Percentiles rank a stretch among this genome's conserved stretches.
Conservation (phyloP, 2,329 filamentous ascomycete species). For the Ceratocystis cubensis region DNA sequence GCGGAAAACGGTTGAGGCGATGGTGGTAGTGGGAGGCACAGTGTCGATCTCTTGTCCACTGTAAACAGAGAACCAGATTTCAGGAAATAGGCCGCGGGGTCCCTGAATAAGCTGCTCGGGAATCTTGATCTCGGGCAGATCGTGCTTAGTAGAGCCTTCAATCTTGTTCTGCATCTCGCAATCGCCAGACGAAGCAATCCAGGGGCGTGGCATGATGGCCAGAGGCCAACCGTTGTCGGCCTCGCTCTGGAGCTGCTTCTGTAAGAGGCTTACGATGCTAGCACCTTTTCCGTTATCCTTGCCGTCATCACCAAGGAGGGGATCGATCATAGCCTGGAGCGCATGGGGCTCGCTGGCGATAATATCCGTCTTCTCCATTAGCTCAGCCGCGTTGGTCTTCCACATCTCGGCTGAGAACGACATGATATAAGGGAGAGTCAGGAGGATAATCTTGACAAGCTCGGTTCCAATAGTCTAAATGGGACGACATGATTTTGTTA, state of each 20-base stretch:
- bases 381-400: slow-evolving; percentile 58
- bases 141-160: slow-evolving; percentile 54
- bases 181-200: slow-evolving; percentile 50
- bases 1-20: slow-evolving; percentile 71
- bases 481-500: slow-evolving; percentile 17
- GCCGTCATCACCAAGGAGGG: slow-evolving; percentile 50
- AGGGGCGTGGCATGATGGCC: slow-evolving; percentile 53
- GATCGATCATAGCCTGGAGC: slow-evolving; percentile 74
- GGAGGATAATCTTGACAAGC: slow-evolving; percentile 89
- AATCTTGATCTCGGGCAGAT: slow-evolving; percentile 62
- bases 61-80: slow-evolving; percentile 90
- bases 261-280: slow-evolving; percentile 68
- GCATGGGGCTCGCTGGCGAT: slow-evolving; percentile 81
- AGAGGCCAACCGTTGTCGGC: slow-evolving; percentile 63
- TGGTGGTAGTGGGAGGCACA: slow-evolving; percentile 62
- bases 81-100: slow-evolving; percentile 68
- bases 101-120: slow-evolving; percentile 66
- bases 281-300: slow-evolving; percentile 49
- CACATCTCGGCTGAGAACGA: slow-evolving; percentile 57
- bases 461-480: slow-evolving; percentile 58
- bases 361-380: slow-evolving; percentile 90
- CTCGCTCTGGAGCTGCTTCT: slow-evolving; percentile 74
- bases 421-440: slow-evolving; percentile 86
- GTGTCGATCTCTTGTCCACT: slow-evolving; percentile 75
- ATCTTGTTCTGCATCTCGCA: slow-evolving; percentile 48